Evolutionary conservation across 1,284 basidiomycete genomes (phyloP), one percentile per base, ranked within the genome.

Genomic region (Boletellus sp.): DNA sequence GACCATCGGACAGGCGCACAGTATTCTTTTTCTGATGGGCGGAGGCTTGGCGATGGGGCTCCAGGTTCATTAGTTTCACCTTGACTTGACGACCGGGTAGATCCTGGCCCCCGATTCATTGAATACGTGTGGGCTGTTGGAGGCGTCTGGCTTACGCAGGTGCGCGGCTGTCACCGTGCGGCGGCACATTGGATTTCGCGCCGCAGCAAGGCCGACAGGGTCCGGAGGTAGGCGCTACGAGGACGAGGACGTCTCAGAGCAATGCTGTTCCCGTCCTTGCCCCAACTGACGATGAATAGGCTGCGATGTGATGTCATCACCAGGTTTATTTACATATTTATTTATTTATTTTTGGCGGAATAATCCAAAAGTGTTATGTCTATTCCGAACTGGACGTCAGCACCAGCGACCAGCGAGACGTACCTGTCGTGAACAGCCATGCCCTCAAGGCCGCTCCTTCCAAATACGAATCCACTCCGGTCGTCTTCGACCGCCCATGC

Each of bases 391-490:
- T 43, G 32, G 42, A 37, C 57, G 58, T 26, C 30, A 20, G 7
- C 17, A 19, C 47, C 60, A 41, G 45, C 60, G 58, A 54, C 45
- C 25, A 39, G 27, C 23, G 17, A 17, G 11, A n/a, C 17, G 20
- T 27, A n/a, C 26, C 27, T 19, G 20, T 37, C 43, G 17, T 14
- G 11, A 5, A 41, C 42, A 36, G 41, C 39, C 48, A 64, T 64
- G 63, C 50, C 63, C n/a, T 49, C 65, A 6, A 66, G 54, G 14
- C 61, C 66, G 7, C 53, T 67, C 17, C 50, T 68, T 10, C 61
- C 66, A 36, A 67, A 59, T 43, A 54, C 61, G n/a, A 57, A 53
- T 30, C 39, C 59, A 3, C 53, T 54, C 3, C 32, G 35, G 32
- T n/a, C 51, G n/a, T 46, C 54, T 10, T 21, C 47, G 14, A 38